phyloP scores from a whole-genome alignment of 108 stramenopile species.

The Schizochytrium sp. region DNA sequence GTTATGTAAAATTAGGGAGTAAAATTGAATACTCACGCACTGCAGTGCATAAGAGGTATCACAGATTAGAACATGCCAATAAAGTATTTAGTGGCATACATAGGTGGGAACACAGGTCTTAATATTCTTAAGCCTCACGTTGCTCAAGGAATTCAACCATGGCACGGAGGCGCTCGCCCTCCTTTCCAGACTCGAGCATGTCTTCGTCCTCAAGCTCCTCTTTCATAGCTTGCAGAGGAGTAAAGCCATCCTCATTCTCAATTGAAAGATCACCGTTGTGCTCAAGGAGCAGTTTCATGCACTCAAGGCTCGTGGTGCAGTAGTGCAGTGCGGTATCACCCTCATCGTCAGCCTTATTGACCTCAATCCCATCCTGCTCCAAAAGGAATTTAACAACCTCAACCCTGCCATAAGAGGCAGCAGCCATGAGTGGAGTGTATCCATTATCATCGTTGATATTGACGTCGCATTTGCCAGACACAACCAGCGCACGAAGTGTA shows the following conservation, averaged over 20 bases:
- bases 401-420: neutral
- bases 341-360: conserved; percentile 4
- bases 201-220: conserved; percentile 48
- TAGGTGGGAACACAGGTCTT: neutral
- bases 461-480: neutral
- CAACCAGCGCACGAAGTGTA: neutral
- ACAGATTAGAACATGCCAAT: too few relatives aligned
- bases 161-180: conserved; percentile 28
- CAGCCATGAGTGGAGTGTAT: conserved; percentile 54
- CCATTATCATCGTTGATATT: conserved; percentile 1
- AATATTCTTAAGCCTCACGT: neutral
- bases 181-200: neutral
- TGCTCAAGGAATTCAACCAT: neutral
- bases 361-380: neutral
- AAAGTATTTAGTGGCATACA: too few relatives aligned
- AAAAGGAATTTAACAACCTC: neutral
- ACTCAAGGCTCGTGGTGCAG: conserved; percentile 9
- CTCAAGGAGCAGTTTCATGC: conserved; percentile 26
- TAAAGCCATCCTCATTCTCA: neutral
- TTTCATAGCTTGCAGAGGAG: neutral
- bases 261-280: neutral
- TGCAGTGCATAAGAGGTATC: too few relatives aligned
- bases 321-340: conserved; percentile 48
- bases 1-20: too few relatives aligned
- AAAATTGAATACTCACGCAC: too few relatives aligned